A percentile compares a stretch with the other conserved stretches of the same genome.
phyloP scores from a whole-genome alignment of 2,329 filamentous ascomycete genomes.

The Colletotrichum lini region DNA sequence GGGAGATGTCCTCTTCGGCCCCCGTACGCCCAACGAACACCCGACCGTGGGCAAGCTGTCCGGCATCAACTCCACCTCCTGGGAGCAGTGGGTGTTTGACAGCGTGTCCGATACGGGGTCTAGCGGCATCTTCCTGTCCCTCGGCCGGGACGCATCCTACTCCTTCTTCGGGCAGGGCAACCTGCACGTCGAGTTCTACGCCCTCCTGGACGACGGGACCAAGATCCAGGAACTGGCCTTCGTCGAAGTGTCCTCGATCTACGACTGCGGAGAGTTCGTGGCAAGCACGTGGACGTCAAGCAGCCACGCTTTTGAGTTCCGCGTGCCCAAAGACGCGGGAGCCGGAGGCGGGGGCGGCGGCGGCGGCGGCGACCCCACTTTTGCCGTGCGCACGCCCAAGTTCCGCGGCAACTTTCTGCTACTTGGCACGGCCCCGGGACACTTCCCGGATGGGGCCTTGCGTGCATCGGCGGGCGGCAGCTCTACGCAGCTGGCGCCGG shows the following conservation, averaged over 20 bases:
- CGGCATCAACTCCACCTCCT: conserved; percentile 14
- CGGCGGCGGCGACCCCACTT: neutral
- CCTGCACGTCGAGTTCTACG: conserved; percentile 18
- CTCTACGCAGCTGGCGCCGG: neutral
- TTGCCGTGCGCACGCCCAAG: conserved; percentile 1
- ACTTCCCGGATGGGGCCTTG: conserved; percentile 1
- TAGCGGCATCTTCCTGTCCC: neutral
- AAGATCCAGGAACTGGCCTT: conserved; percentile 18
- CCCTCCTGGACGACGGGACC: conserved; percentile 15
- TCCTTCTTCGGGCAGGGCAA: conserved; percentile 24
- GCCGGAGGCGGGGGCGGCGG: neutral
- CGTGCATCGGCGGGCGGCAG: neutral
- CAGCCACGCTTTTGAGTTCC: conserved; percentile 14
- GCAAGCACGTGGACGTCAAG: conserved; percentile 1
- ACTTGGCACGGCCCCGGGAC: neutral
- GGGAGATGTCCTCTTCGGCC: conserved; percentile 1
- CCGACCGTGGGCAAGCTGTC: conserved; percentile 15
- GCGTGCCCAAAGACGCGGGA: neutral
- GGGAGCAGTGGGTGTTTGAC: conserved; percentile 30
- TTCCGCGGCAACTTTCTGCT: conserved; percentile 8
- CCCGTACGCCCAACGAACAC: conserved; percentile 3
- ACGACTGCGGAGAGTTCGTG: neutral
- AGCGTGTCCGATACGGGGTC: neutral
- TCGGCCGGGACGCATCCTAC: conserved; percentile 22
- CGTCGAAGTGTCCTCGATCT: conserved; percentile 1